A percentile compares a stretch with the other conserved stretches of the same genome.
These are phyloP conservation scores for Cutaneotrichosporon spelunceum DNA, from an alignment of 1,284 basidiomycete genomes.

Conservation along the genomic window DNA sequence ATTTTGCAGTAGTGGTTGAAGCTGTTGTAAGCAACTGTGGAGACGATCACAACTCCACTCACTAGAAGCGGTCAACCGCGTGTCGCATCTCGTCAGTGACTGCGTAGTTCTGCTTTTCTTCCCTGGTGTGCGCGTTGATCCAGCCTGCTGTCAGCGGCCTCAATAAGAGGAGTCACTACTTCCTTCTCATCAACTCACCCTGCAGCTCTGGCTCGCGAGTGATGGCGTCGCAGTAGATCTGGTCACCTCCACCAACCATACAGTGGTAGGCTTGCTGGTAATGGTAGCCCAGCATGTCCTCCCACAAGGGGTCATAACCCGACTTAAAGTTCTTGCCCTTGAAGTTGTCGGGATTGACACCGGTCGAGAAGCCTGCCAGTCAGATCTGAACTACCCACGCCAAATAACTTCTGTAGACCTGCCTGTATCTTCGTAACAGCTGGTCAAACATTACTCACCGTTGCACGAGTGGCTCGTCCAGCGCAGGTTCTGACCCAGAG, in stretches of 20 bases:
- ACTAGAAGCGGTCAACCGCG: conserved; percentile 73
- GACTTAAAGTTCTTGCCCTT: conserved; percentile 55
- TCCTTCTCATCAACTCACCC: conserved; percentile 20
- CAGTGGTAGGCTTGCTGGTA: conserved; percentile 76
- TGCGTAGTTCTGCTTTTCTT: conserved; percentile 62
- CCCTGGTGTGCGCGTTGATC: conserved; percentile 65
- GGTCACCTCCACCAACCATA: conserved; percentile 53
- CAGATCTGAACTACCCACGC: not conserved
- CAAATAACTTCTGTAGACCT: not conserved
- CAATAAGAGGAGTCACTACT: not conserved
- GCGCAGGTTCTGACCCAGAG: conserved; percentile 76
- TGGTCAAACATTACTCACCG: conserved; percentile 34
- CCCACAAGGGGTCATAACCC: conserved; percentile 86
- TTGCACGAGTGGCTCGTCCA: conserved; percentile 72
- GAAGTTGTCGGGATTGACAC: conserved; percentile 52
- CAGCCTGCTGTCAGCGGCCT: conserved; percentile 60
- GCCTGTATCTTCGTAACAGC: not conserved
- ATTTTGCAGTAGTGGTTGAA: conserved; percentile 86
- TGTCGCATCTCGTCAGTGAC: conserved; percentile 69
- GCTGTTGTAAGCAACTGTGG: conserved; percentile 23
- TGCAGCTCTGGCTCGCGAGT: conserved; percentile 55
- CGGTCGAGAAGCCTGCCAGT: conserved; percentile 53
- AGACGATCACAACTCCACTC: conserved; percentile 8
- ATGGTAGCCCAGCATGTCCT: conserved; percentile 80
- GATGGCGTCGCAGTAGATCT: conserved; percentile 55